These are phyloP conservation scores for Komagataella mondaviorum DNA, from an alignment of 805 yeast genomes.

Conservation along the genomic window DNA sequence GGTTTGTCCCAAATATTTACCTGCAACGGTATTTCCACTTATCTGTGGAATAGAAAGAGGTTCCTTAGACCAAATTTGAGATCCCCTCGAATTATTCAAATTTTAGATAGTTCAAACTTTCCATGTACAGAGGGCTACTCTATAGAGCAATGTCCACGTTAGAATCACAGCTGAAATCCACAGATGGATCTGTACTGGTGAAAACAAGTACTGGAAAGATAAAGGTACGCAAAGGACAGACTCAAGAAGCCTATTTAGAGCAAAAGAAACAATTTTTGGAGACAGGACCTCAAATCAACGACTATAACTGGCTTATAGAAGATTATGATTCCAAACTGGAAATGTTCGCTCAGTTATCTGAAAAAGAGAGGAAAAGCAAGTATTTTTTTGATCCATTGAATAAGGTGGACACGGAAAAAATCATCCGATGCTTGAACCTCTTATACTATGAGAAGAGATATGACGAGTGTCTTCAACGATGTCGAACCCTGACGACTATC, in stretches of 20 bases:
- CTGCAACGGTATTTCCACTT: background rate
- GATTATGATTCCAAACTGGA: background rate
- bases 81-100: background rate
- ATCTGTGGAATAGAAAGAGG: background rate
- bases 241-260: constrained; percentile 42
- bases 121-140: background rate
- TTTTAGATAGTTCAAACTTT: background rate
- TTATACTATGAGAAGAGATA: constrained; percentile 46
- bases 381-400: constrained; percentile 4
- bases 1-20: background rate
- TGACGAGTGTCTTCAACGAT: constrained; percentile 30
- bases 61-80: background rate
- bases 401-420: constrained; percentile 41
- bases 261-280: constrained; percentile 38
- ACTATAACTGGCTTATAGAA: constrained; percentile 25
- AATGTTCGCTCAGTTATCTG: background rate
- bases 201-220: constrained; percentile 30
- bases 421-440: constrained; percentile 50
- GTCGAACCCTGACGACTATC: constrained; percentile 10
- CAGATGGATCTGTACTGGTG: constrained; percentile 27
- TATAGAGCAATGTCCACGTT: background rate
- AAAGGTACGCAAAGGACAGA: constrained; percentile 53
- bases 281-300: constrained; percentile 46
- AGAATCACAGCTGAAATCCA: background rate
- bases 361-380: background rate